phyloP scores from a whole-genome alignment of 1,139 yeast genomes.

The Yamadazyma sp. region DNA sequence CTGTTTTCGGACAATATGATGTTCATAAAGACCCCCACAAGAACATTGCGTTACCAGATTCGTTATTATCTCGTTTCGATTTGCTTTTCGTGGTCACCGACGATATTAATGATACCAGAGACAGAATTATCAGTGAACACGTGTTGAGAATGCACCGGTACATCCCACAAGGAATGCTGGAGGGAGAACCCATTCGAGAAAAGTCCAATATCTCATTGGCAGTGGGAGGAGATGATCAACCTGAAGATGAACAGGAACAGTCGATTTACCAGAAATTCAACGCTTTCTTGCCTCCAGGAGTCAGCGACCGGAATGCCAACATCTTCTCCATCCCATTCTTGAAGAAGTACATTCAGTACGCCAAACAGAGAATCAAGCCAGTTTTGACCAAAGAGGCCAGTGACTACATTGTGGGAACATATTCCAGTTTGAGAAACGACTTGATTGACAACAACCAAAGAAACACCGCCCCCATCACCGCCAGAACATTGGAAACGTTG shows the following conservation, averaged over 20 bases:
- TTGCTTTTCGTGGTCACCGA: constrained; percentile 93
- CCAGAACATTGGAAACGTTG: constrained; percentile 94
- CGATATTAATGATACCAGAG: constrained; percentile 83
- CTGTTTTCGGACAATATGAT: constrained; percentile 96
- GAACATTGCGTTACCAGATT: constrained; percentile 95
- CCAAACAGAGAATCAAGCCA: constrained; percentile 86
- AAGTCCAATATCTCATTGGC: constrained; percentile 67
- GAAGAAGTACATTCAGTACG: constrained; percentile 90
- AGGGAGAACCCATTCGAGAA: constrained; percentile 94
- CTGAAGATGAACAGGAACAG: constrained; percentile 52
- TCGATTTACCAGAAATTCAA: constrained; percentile 81
- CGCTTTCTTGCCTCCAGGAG: constrained; percentile 81
- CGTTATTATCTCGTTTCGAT: constrained; percentile 94
- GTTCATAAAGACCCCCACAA: constrained; percentile 95
- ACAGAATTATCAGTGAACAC: constrained; percentile 88
- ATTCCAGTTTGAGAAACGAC: constrained; percentile 83
- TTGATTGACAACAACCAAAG: constrained; percentile 68
- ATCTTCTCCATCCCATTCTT: constrained; percentile 81
- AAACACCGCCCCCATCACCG: constrained; percentile 93
- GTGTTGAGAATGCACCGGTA: constrained; percentile 92
- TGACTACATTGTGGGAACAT: constrained; percentile 75
- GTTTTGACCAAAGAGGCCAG: constrained; percentile 77
- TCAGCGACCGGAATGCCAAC: constrained; percentile 51
- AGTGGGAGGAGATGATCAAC: constrained; percentile 68
- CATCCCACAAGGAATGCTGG: constrained; percentile 83